phyloP scores from a whole-genome alignment of 345 rosid genomes.

The Odontarrhena argentea region DNA sequence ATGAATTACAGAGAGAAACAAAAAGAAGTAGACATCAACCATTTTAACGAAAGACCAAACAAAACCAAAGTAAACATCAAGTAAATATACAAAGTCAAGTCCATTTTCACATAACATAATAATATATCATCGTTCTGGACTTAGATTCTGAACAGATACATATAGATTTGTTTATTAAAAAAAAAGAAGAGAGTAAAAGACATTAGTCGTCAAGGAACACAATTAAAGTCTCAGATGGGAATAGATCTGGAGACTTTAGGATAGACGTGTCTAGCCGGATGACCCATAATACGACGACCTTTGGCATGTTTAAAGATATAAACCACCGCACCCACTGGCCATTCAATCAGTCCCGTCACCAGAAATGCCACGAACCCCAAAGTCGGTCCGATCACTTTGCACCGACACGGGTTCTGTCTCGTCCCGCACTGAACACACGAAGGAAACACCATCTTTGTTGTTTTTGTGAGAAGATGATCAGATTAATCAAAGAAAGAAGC shows the following conservation, averaged over 20 bases:
- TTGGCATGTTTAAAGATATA: constrained; percentile 67
- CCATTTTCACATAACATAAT: not conserved
- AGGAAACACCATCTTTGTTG: constrained; percentile 44
- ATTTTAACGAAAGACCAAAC: too few relatives aligned
- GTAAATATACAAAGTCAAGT: not conserved
- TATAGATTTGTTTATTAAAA: too few relatives aligned
- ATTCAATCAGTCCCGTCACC: constrained; percentile 66
- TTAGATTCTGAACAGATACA: too few relatives aligned
- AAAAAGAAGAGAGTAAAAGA: not conserved
- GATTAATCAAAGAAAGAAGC: not conserved
- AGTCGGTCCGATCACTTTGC: constrained; percentile 85
- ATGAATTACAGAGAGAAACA: too few relatives aligned
- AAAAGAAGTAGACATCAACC: too few relatives aligned
- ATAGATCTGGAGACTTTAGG: constrained; percentile 60
- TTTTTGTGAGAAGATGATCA: not conserved
- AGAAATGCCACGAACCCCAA: constrained; percentile 73
- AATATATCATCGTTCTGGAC: too few relatives aligned
- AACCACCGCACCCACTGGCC: constrained; percentile 90
- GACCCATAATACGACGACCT: constrained; percentile 85
- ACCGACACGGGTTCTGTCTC: constrained; percentile 73
- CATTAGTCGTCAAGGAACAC: constrained; percentile 9
- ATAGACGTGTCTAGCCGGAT: constrained; percentile 71
- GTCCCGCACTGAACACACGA: constrained; percentile 72
- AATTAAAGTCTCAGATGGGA: constrained; percentile 52
- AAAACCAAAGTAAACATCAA: not conserved